phyloP scores from a whole-genome alignment of 1,284 basidiomycete species.

The Volvariella surrecta region DNA sequence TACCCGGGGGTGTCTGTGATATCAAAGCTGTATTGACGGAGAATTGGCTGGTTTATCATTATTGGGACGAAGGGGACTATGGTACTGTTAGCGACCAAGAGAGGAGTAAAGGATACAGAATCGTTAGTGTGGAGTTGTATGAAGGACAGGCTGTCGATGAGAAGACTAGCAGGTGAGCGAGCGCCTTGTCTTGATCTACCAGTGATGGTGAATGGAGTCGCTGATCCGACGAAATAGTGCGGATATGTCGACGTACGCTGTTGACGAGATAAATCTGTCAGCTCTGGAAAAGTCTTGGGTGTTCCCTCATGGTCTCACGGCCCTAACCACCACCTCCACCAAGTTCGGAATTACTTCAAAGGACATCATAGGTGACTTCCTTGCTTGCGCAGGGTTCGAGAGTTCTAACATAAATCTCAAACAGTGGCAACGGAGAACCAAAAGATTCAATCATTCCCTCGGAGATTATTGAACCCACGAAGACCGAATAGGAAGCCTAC shows the following conservation, averaged over 20 bases:
- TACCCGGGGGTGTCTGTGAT: conserved; percentile 37
- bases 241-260: conserved; percentile 63
- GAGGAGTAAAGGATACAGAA: conserved; percentile 61
- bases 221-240: conserved; percentile 38
- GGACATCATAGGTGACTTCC: conserved; percentile 74
- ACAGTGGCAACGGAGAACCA: conserved; percentile 71
- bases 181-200: conserved; percentile 5
- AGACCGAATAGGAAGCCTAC: conserved; percentile 76
- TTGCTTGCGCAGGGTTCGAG: not conserved
- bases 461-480: conserved; percentile 76
- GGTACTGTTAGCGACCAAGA: conserved; percentile 34
- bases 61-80: conserved; percentile 56
- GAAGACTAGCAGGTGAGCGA: conserved; percentile 60
- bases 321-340: conserved; percentile 71
- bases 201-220: not conserved
- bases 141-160: conserved; percentile 61
- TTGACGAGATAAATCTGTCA: conserved; percentile 41
- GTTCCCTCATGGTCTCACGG: conserved; percentile 59
- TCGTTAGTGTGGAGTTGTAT: conserved; percentile 84
- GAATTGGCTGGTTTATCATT: conserved; percentile 92
- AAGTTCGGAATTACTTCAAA: conserved; percentile 85
- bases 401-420: not conserved
- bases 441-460: conserved; percentile 72
- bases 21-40: conserved; percentile 70
- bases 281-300: conserved; percentile 67